These are phyloP conservation scores for Amaranthus hypochondriacus DNA, from an alignment of 148 eudicot genomes.

Conservation along the genomic window DNA sequence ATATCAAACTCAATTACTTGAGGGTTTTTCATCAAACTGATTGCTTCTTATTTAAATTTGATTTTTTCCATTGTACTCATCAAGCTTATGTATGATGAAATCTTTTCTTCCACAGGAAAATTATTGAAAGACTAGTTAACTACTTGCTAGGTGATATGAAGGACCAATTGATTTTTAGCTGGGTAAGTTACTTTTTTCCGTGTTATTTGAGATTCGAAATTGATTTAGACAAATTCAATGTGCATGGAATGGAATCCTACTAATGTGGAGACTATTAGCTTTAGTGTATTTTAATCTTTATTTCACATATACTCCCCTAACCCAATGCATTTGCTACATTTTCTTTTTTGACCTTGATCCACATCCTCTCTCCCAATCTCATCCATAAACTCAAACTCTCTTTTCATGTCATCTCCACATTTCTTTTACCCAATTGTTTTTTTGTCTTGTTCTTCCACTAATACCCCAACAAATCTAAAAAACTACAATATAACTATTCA, in stretches of 20 bases:
- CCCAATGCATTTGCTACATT: no score
- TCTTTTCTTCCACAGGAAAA: constrained; percentile 46
- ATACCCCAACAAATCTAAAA: no score
- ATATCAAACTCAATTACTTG: not conserved
- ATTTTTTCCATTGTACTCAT: constrained; percentile 7
- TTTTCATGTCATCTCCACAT: no score
- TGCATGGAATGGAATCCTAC: not conserved
- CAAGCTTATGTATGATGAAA: constrained; percentile 5
- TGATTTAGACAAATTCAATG: not conserved
- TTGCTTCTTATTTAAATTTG: not conserved
- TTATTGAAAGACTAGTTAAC: constrained; percentile 60
- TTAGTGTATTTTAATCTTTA: not conserved
- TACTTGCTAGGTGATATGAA: constrained; percentile 77
- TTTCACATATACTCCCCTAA: not conserved
- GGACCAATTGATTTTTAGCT: constrained; percentile 63
- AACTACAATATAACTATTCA: no score
- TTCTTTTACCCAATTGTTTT: no score
- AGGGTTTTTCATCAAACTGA: not conserved
- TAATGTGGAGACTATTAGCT: not conserved
- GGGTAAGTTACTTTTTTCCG: constrained; percentile 45
- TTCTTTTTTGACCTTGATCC: no score
- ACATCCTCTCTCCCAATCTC: no score
- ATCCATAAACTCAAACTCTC: no score
- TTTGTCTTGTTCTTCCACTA: no score
- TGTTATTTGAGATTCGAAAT: not conserved